Conservation (phyloP, 345 rosid genomes). For the Tarenaya hassleriana region DNA sequence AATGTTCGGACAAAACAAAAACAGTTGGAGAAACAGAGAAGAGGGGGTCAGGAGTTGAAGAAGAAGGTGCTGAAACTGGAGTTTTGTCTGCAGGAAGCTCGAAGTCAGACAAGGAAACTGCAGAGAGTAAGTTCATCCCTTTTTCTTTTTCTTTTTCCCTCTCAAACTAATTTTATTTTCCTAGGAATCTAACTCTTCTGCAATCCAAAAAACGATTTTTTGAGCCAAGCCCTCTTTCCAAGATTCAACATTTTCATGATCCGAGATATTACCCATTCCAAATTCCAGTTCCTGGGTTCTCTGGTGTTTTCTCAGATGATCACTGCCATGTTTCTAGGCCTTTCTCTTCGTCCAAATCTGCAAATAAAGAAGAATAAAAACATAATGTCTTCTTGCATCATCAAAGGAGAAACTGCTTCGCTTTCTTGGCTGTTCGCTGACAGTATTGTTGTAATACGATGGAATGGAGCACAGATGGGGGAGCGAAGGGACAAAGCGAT, state of each 20-base stretch:
- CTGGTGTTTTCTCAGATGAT: too few species aligned
- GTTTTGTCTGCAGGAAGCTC: conserved; percentile 85
- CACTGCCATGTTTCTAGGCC: too few species aligned
- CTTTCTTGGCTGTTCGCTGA: too few species aligned
- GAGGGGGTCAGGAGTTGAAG: conserved; percentile 78
- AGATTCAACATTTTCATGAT: too few species aligned
- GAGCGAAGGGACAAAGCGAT: conserved; percentile 71
- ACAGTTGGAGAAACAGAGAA: conserved; percentile 80
- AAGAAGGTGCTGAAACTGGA: conserved; percentile 85
- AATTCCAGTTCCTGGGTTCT: too few species aligned
- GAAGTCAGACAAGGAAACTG: conserved; percentile 61
- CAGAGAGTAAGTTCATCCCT: conserved; percentile 42
- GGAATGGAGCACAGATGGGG: conserved; percentile 48
- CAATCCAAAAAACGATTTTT: not conserved
- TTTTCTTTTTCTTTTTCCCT: not conserved
- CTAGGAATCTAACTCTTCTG: too few species aligned
- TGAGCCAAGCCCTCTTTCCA: not conserved
- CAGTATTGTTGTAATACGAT: not conserved
- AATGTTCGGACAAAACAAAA: too few species aligned
- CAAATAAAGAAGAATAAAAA: too few species aligned
- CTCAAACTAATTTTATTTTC: too few species aligned
- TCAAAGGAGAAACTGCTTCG: conserved; percentile 5
- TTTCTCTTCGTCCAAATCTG: too few species aligned
- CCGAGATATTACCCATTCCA: too few species aligned
- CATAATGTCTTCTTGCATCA: not conserved